Base-by-base conservation (phyloP, 345 rosid species). In the Mallotus nudiflorus region DNA sequence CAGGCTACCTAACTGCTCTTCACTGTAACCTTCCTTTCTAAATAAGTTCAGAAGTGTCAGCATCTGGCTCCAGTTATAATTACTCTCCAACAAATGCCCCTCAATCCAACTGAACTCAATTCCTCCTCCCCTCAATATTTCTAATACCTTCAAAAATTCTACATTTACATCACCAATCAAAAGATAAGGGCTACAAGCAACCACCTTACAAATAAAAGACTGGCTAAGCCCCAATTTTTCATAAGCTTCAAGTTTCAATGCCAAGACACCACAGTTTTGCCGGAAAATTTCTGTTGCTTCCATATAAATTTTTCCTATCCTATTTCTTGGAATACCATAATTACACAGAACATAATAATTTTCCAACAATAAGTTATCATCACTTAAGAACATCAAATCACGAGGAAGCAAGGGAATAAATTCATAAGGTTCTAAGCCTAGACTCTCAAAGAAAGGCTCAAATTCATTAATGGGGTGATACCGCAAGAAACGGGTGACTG, bases 391-490 rank as follows among this genome's bases (percentile, higher is more conserved):
- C 74, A 87, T 80, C 69, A 73, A 27, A 54, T 87, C 81, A 9
- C 72, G 74, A 0, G 79, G 90, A 76, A 93, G 90, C 24, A 88
- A 63, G 33, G 69, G 53, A 16, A 51, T 15, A 62, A 79, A 75
- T 72, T 88, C 93, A 2, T 37, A 46, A 48, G 84, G 89, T 44
- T 82, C 65, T 74, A 93, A 65, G 54, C 98, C 98, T 56, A 87
- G 51, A 69, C 96, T 91, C 88, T 93, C 94, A 46, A 84, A 86
- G 82, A 91, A 93, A 14, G 92, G 93, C 75, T 93, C 97, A 35
- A 89, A 91, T 79, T 93, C 98, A 64, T 91, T 93, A 68, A 91
- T 86, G 45, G 97, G 97, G 57, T 87, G 85, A 62, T 85, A 91
- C 44, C 85, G 83, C 65, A 93, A 63, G 75, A 75, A 86, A 74